These are phyloP conservation scores for Prunella vulgaris DNA, from an alignment of 257 asterid species.

Conservation along the genomic window DNA sequence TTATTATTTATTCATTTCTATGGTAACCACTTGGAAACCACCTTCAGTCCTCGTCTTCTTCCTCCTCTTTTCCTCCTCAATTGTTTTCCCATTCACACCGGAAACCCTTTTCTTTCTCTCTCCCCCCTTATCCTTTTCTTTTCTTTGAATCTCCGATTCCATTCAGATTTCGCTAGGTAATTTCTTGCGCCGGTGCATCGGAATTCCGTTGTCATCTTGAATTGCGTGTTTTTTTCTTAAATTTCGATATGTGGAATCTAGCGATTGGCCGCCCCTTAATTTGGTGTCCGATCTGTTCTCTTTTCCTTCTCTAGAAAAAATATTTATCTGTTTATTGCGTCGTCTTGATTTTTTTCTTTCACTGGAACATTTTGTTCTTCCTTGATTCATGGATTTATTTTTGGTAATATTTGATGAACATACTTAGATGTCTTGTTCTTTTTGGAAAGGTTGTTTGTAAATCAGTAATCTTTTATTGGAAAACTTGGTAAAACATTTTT, in stretches of 20 bases:
- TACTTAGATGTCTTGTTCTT: neutral
- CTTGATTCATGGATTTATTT: neutral
- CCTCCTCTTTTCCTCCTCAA: conserved; percentile 13
- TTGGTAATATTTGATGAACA: neutral
- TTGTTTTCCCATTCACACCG: conserved; percentile 18
- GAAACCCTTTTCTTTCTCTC: conserved; percentile 9
- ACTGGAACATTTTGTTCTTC: neutral
- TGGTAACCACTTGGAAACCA: conserved; percentile 39
- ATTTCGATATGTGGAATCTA: conserved; percentile 13
- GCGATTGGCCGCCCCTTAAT: conserved; percentile 12
- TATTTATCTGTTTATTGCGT: neutral
- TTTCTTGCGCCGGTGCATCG: conserved; percentile 5
- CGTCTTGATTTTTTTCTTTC: neutral
- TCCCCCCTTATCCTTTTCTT: neutral
- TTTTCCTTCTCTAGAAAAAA: neutral
- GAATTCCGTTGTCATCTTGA: neutral
- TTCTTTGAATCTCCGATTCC: neutral
- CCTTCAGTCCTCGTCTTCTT: conserved; percentile 22
- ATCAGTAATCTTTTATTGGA: neutral
- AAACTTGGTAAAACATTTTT: neutral
- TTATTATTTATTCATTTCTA: neutral
- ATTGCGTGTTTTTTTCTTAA: neutral
- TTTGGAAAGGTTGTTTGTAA: neutral
- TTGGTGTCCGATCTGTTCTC: conserved; percentile 20
- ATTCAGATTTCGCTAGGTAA: conserved; percentile 25